Base-by-base conservation (phyloP, 768 basidiomycete species). In the Macrolepiota fuliginosa region DNA sequence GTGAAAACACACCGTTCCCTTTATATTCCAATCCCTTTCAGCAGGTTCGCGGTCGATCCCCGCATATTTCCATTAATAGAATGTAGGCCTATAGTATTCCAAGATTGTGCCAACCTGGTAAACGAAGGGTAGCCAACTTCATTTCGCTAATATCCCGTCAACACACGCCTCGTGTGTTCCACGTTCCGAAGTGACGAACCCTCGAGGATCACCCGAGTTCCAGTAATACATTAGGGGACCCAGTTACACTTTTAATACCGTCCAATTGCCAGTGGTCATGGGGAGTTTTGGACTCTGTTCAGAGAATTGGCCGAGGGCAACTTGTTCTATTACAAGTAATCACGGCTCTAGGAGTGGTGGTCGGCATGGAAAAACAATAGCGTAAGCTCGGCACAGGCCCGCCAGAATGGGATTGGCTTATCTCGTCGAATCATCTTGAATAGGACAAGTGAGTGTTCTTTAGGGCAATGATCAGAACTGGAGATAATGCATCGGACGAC, bases 141-240 rank as follows among this genome's bases (percentile, higher is more conserved):
- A 61, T 61, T 54, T 61, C 59, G 59, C 59, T 32, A 46, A 46
- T 47, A 46, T 19, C 52, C 52, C 42, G 39, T 61, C 52, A 54
- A 22, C 40, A 36, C 42, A 17, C 12, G 42, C 59, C 52, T 61
- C 59, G 45, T 53, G 59, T 36, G 27, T 42, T 37, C 59, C 59
- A 61, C 52, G 50, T 60, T 60, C 19, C 39, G 22, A 24, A 42
- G 29, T 24, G 59, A 37, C 32, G 51, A 52, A 52, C 58, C 47
- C 57, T 58, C 57, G 49, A 58, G 24, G 57, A 51, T 52, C 50
- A 39, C n/a, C 50, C 50, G 42, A 54, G 35, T 54, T n/a, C 24
- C 17, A 29, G 22, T 54, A 12, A 19, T 32, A 15, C 27, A 15
- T 24, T 32, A 40, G 39, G 52, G n/a, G 37, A 24, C 11, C 17